phyloP scores from a whole-genome alignment of 371 early-diverging fungal genomes.

The Dipsacomyces acuminosporus region DNA sequence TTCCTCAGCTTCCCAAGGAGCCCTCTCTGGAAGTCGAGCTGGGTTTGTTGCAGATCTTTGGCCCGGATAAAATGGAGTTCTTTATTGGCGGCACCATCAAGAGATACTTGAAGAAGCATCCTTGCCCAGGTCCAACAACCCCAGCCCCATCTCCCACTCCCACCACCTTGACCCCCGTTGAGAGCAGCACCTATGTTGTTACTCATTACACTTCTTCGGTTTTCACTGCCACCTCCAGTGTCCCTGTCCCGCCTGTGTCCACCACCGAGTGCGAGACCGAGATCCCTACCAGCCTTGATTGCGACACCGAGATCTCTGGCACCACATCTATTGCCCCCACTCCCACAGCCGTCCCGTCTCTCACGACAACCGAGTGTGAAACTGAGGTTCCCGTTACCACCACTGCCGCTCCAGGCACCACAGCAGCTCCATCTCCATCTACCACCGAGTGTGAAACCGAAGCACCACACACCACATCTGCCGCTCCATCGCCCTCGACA shows the following conservation, averaged over 20 bases:
- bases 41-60: neutral
- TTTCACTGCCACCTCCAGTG: neutral
- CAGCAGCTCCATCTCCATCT: neutral
- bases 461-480: neutral
- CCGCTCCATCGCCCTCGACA: neutral
- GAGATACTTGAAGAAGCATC: neutral
- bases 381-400: neutral
- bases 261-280: neutral
- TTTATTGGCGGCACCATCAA: neutral
- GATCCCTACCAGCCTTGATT: no score
- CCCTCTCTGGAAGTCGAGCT: slow-evolving; percentile 1
- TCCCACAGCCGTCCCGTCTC: neutral
- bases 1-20: neutral
- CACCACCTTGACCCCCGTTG: neutral
- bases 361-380: neutral
- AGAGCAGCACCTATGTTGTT: neutral
- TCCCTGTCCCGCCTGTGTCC: neutral
- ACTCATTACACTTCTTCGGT: neutral
- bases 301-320: no score
- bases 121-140: neutral
- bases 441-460: slow-evolving; percentile 1
- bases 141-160: neutral
- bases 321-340: neutral
- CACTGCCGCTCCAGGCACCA: neutral
- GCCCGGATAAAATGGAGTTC: neutral